Evolutionary conservation across 1,284 basidiomycete species (phyloP).

Genomic region (Anthracocystis setariae): DNA sequence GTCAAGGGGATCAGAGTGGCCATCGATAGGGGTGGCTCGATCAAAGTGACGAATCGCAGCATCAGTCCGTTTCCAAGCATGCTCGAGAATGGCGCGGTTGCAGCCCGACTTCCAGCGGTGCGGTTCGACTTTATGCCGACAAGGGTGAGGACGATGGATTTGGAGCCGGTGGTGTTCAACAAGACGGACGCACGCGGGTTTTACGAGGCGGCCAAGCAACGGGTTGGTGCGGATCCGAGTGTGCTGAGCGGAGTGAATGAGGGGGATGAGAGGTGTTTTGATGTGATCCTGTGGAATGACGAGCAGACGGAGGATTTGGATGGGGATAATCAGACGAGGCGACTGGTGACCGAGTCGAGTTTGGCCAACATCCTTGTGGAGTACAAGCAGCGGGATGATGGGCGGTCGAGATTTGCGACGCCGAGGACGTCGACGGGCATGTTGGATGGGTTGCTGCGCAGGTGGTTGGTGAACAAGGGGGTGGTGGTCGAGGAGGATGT

Average conservation of each 20-base stretch:
- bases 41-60: constrained; percentile 30
- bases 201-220: constrained; percentile 46
- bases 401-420: constrained; percentile 34
- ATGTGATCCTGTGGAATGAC: constrained; percentile 50
- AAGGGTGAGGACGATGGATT: constrained; percentile 33
- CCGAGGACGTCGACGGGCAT: constrained; percentile 32
- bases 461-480: constrained; percentile 33
- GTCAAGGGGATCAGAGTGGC: constrained; percentile 44
- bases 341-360: constrained; percentile 42
- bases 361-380: constrained; percentile 46
- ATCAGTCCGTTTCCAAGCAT: constrained; percentile 34
- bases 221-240: constrained; percentile 30
- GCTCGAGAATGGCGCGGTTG: constrained; percentile 1
- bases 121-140: constrained; percentile 36
- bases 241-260: constrained; percentile 42
- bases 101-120: constrained; percentile 21
- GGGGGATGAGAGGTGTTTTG: constrained; percentile 37
- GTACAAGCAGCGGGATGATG: constrained; percentile 6
- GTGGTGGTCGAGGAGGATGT: constrained; percentile 36
- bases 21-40: constrained; percentile 24
- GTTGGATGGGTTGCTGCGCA: constrained; percentile 44
- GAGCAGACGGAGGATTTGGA: constrained; percentile 23
- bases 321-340: neutral
- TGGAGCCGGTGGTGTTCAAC: constrained; percentile 52
- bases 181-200: constrained; percentile 48